Evolutionary conservation across 306 rosid genomes (phyloP).

Genomic region (Citrullus colocynthis): DNA sequence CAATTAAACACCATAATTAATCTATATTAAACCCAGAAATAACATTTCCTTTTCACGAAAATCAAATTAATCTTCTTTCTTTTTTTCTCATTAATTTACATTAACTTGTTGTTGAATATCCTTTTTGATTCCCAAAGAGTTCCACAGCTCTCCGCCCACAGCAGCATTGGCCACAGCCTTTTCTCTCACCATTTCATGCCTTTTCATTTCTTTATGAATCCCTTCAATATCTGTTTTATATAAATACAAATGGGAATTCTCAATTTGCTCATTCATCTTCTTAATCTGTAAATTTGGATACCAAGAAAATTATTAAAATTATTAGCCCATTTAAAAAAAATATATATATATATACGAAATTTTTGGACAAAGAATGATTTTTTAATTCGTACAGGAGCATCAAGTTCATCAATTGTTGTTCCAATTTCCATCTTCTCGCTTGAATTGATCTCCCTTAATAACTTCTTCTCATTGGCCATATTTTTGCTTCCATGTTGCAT

Average conservation of each 20-base stretch:
- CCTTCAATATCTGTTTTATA: background rate
- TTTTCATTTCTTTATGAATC: background rate
- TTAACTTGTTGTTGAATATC: slow-evolving; percentile 8
- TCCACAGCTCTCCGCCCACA: background rate
- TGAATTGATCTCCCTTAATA: slow-evolving; percentile 10
- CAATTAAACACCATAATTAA: background rate
- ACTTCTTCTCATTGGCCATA: background rate
- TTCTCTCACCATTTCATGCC: background rate
- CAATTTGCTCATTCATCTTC: background rate
- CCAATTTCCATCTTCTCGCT: background rate
- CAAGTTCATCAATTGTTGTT: background rate
- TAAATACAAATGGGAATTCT: background rate
- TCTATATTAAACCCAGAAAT: too few species aligned
- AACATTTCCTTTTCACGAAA: too few species aligned
- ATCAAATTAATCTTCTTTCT: background rate
- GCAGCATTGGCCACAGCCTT: slow-evolving; percentile 8
- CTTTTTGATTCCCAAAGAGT: slow-evolving; percentile 7
- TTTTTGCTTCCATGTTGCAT: slow-evolving; percentile 7
- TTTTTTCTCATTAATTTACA: background rate
- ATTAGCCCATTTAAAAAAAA: too few species aligned
- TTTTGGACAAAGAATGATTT: background rate
- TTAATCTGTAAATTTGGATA: background rate
- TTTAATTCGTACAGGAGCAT: background rate
- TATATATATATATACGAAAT: too few species aligned
- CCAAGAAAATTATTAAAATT: background rate